A percentile compares a stretch with the other conserved stretches of the same genome.
Conservation (phyloP, 2,329 filamentous ascomycete genomes). For the Akanthomyces dipterigenus region DNA sequence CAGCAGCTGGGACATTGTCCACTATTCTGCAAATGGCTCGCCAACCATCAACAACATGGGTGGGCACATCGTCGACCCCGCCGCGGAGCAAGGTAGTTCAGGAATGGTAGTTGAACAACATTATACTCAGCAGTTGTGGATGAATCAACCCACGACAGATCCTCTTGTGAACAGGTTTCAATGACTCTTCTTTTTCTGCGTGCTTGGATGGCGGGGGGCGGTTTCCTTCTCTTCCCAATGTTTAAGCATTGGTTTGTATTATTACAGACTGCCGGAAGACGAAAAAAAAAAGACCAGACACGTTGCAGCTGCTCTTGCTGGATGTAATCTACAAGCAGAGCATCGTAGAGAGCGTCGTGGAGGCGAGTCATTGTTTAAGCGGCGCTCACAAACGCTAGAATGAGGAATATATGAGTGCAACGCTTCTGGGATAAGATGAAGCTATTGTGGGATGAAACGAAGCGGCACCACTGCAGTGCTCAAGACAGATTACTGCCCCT, state of each 20-base stretch:
- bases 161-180: conserved; percentile 1
- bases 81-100: conserved; percentile 5
- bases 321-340: background rate
- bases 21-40: background rate
- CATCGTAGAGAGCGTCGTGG: background rate
- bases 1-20: background rate
- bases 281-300: background rate
- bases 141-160: background rate
- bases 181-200: background rate
- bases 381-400: background rate
- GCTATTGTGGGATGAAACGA: background rate
- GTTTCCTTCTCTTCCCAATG: background rate
- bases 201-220: background rate
- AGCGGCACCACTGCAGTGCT: background rate
- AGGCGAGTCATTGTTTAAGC: background rate
- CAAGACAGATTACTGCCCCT: background rate
- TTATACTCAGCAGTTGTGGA: background rate
- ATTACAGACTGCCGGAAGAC: background rate
- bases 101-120: conserved; percentile 3
- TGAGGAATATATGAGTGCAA: background rate
- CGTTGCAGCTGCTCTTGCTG: background rate
- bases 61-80: background rate
- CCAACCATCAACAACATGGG: background rate
- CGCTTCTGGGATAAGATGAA: background rate
- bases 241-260: background rate